Evolutionary conservation across 805 yeast species (phyloP).

Genomic region (Kazachstania taianensis): DNA sequence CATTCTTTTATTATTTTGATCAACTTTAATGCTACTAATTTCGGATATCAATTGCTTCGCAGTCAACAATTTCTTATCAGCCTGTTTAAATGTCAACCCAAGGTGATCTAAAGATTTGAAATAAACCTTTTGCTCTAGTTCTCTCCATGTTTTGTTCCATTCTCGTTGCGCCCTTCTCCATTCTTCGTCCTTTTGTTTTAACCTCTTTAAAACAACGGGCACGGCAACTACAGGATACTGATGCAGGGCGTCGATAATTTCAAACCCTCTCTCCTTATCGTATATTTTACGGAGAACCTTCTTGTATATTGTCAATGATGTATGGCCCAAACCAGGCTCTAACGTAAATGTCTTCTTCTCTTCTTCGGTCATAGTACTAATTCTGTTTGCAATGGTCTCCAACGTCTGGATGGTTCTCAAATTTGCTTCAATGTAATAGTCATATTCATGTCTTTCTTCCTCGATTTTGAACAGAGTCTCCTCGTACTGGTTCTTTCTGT

Average conservation of each 20-base stretch:
- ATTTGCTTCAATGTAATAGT: slow-evolving; percentile 89
- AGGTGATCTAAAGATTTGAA: slow-evolving; percentile 90
- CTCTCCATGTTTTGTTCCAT: slow-evolving; percentile 99
- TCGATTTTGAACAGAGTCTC: slow-evolving; percentile 91
- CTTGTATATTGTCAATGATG: slow-evolving; percentile 82
- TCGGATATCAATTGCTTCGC: slow-evolving; percentile 86
- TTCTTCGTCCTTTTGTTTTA: slow-evolving; percentile 96
- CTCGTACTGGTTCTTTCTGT: slow-evolving; percentile 94
- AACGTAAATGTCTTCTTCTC: slow-evolving; percentile 79
- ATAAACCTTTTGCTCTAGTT: slow-evolving; percentile 89
- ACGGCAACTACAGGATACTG: slow-evolving; percentile 93
- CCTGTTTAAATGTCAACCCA: slow-evolving; percentile 92
- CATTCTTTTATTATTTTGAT: slow-evolving; percentile 75
- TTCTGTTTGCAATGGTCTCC: slow-evolving; percentile 88
- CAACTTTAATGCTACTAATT: slow-evolving; percentile 84
- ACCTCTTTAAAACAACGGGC: slow-evolving; percentile 82
- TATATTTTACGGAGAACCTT: slow-evolving; percentile 87
- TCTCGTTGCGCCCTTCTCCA: slow-evolving; percentile 98
- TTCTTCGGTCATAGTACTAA: slow-evolving; percentile 85
- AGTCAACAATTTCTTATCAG: slow-evolving; percentile 85
- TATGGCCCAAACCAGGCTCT: slow-evolving; percentile 90
- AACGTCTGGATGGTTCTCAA: slow-evolving; percentile 89
- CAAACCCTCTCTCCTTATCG: slow-evolving; percentile 90
- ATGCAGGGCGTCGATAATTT: slow-evolving; percentile 90
- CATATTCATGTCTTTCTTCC: slow-evolving; percentile 96